Evolutionary conservation across 2,329 filamentous ascomycete genomes (phyloP), one percentile per base, ranked within the genome.

Genomic region (Dothiorella sarmentorum): DNA sequence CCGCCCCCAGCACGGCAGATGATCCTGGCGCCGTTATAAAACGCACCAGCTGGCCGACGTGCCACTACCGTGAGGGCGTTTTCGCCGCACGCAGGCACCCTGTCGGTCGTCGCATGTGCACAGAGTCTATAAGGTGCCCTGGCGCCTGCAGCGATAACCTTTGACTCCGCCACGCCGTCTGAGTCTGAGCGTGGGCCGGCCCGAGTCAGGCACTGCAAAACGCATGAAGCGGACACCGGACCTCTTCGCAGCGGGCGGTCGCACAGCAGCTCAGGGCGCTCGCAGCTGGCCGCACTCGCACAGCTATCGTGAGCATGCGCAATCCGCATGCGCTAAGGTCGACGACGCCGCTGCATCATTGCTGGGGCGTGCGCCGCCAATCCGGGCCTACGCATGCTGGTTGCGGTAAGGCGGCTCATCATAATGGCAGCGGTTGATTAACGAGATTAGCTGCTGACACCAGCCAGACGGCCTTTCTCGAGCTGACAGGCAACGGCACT

Each of bases 351-450:
- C 49, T 53, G 49, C 33, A 53, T 53, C 49, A 53, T 53, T 53
- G 22, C 35, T 53, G 49, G 49, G n/a, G 33, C 35, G 49, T 53
- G 49, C 49, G 49, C 49, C 49, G 33, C 49, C 49, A 53, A 53
- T 53, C 49, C 49, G 33, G 49, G 26, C 43, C n/a, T 44, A 22
- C 42, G 7, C 42, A 44, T 17, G 49, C 49, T 31, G 49, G 33
- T 53, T 53, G 35, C 49, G 49, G 49, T 53, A 53, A 53, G 49
- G 49, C 35, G 33, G 49, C 49, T 53, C 49, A 53, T 53, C 49
- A 53, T 29, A 26, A 29, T n/a, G 22, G 22, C 49, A 27, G 49
- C 49, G 49, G 33, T 53, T 53, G 49, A 53, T 53, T 53, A 53
- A 53, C 49, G 49, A 53, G 49, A 53, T 53, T 53, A 53, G 49